These are phyloP conservation scores for Teratosphaeria nubilosa DNA, from an alignment of 2,329 filamentous ascomycete species.

Conservation along the genomic window DNA sequence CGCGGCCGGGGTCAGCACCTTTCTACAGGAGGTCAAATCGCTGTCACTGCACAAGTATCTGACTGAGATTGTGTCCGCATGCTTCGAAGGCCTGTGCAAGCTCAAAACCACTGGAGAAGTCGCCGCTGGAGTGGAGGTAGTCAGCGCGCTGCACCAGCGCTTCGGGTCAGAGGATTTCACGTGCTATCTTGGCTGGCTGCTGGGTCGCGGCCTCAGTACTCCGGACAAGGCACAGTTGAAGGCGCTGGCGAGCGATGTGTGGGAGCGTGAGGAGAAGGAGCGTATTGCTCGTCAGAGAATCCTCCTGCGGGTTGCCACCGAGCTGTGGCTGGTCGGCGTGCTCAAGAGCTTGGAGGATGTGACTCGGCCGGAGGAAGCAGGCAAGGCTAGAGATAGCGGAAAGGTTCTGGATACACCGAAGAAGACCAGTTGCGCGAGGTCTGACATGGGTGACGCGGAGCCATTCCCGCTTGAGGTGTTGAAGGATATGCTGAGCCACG, in stretches of 20 bases:
- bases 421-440: constrained; percentile 46
- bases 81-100: constrained; percentile 86
- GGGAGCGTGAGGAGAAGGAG: constrained; percentile 93
- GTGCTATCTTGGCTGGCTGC: constrained; percentile 79
- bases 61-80: constrained; percentile 91
- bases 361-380: constrained; percentile 53
- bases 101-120: constrained; percentile 89
- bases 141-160: constrained; percentile 89
- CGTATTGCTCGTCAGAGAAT: constrained; percentile 76
- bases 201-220: constrained; percentile 82
- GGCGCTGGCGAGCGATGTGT: constrained; percentile 64
- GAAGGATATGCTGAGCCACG: constrained; percentile 88
- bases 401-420: constrained; percentile 52
- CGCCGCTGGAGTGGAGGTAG: constrained; percentile 81
- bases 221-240: constrained; percentile 82
- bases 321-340: constrained; percentile 88
- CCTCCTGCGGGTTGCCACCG: constrained; percentile 80
- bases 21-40: constrained; percentile 80
- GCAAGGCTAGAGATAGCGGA: constrained; percentile 47
- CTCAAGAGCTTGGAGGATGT: constrained; percentile 69
- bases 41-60: constrained; percentile 93
- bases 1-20: constrained; percentile 66
- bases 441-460: constrained; percentile 61
- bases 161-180: constrained; percentile 89
- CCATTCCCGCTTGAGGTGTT: constrained; percentile 96